Conservation (phyloP, 768 basidiomycete species). For the Leccinum imitatum region DNA sequence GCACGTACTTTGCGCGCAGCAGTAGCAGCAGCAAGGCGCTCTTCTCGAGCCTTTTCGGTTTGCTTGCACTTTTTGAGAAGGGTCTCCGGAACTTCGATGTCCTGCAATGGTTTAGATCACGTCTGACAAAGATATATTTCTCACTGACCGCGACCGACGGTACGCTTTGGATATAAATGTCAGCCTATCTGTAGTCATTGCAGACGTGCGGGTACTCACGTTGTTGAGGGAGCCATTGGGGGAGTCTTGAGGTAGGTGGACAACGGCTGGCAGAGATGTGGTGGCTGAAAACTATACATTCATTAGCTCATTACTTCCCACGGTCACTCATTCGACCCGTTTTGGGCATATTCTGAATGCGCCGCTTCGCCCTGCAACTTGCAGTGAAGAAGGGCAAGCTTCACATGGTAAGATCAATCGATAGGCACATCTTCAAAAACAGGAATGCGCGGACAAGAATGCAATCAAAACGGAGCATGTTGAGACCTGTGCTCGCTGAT, state of each 20-base stretch:
- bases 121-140: not conserved
- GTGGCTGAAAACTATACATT: conserved; percentile 45
- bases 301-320: conserved; percentile 32
- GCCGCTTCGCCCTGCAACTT: too few species aligned
- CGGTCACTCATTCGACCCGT: not conserved
- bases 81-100: conserved; percentile 98
- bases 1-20: conserved; percentile 85
- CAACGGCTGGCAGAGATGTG: conserved; percentile 10
- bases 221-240: conserved; percentile 52
- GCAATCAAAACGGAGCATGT: not conserved
- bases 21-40: conserved; percentile 78
- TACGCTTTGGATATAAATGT: conserved; percentile 33
- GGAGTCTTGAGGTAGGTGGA: conserved; percentile 37
- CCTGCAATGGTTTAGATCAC: conserved; percentile 42
- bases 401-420: not conserved
- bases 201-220: conserved; percentile 39
- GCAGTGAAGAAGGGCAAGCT: too few species aligned
- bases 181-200: not conserved
- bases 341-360: too few species aligned
- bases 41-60: conserved; percentile 94
- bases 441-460: not conserved
- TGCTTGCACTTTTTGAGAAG: conserved; percentile 99
- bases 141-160: conserved; percentile 47
- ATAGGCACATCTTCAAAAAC: not conserved
- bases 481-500: not conserved